Evolutionary conservation across 306 rosid species (phyloP).

Genomic region (Potentilla sterilis): DNA sequence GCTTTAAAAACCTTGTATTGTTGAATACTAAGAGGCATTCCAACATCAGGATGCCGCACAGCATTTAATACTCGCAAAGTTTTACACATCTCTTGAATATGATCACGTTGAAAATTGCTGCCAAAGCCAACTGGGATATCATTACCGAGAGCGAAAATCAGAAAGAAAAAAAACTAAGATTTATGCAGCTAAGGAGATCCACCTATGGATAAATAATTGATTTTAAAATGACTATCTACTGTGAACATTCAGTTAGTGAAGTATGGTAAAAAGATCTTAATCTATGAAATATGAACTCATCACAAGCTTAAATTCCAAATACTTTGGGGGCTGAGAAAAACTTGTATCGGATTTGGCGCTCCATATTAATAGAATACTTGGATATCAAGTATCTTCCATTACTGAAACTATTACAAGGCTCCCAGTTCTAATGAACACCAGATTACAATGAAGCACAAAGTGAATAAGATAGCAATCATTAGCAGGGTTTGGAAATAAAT

Average conservation of each 20-base stretch:
- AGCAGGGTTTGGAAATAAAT: not conserved
- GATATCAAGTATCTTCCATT: not conserved
- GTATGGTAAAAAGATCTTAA: not conserved
- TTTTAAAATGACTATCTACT: not conserved
- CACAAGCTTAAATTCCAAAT: not conserved
- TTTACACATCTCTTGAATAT: conserved; percentile 94
- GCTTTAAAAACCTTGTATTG: conserved; percentile 80
- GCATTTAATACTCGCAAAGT: conserved; percentile 88
- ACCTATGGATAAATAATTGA: not conserved
- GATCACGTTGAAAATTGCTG: conserved; percentile 99
- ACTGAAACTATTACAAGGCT: not conserved
- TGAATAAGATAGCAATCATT: not conserved
- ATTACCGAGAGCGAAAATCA: conserved; percentile 79
- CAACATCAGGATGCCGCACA: conserved; percentile 78
- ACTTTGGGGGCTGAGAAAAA: not conserved
- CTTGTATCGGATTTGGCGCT: not conserved
- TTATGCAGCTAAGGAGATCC: not conserved
- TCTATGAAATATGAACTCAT: not conserved
- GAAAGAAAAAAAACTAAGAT: conserved; percentile 29
- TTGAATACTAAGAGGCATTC: conserved; percentile 88
- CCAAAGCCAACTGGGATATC: conserved; percentile 99
- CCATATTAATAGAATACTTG: not conserved
- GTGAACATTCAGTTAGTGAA: not conserved
- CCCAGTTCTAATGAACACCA: not conserved
- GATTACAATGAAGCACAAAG: not conserved